Evolutionary conservation across 495 filamentous ascomycete species (phyloP), one percentile per base, ranked within the genome.

Genomic region (Penicillium canariense): DNA sequence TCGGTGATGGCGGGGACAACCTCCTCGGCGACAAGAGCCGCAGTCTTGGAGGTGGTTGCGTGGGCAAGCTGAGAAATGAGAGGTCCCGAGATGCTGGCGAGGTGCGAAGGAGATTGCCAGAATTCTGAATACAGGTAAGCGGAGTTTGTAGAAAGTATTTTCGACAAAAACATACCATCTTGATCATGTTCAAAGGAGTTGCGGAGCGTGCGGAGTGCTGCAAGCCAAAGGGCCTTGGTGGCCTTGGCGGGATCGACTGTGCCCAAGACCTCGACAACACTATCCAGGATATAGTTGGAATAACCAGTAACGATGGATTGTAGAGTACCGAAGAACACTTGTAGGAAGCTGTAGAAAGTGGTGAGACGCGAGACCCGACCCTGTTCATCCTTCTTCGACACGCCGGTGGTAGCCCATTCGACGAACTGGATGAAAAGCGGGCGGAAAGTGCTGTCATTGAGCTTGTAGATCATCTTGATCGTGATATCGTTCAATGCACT

Each of bases 281-380:
- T 84, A 25, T 95, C 90, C 56, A 96, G 67, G n/a, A 94, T 76
- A 64, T 94, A 90, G 55, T 83, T 86, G 18, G 89, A 83, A 65
- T 98, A 98, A 68, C 84, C 85, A 5, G 95, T 98, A 39, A 97
- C 89, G 40, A 96, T 90, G 4, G 91, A 95, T 82, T 94, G 93
- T 44, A 98, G 84, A 52, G 82, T 86, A 44, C 83, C 81, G 60
- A 94, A 96, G 69, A 98, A 88, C 7, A 82, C 71, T 12, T 82
- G 70, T 40, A 94, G 72, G 74, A 97, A 95, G 30, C 81, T 79
- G 78, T 89, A 97, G 56, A 95, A 79, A 31, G 84, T 90, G 8
- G 73, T 83, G 40, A 78, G 77, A 12, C 91, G 81, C 20, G 83
- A 68, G 8, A 77, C 63, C 39, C 69, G 77, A 30, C 80, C 83